Conservation (phyloP, 2,329 filamentous ascomycete genomes). For the Fusarium brachygibbosum region DNA sequence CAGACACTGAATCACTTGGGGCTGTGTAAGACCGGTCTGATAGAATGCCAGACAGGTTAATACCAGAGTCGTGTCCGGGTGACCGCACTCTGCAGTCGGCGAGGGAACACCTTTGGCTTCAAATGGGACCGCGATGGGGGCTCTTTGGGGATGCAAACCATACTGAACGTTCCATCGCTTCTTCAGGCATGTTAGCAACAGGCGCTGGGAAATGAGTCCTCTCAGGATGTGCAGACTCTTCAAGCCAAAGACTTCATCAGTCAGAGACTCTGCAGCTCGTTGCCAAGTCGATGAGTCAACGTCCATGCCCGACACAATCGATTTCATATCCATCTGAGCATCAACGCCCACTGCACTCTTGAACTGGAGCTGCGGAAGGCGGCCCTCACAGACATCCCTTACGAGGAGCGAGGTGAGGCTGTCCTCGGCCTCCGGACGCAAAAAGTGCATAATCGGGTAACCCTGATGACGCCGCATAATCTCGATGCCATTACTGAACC, state of each 20-base stretch:
- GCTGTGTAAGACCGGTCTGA: conserved; percentile 66
- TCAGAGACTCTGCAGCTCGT: conserved; percentile 40
- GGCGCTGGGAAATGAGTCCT: conserved; percentile 70
- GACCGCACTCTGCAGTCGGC: conserved; percentile 74
- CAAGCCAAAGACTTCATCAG: conserved; percentile 53
- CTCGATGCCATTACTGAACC: conserved; percentile 61
- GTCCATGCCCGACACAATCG: conserved; percentile 5
- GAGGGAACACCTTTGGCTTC: conserved; percentile 74
- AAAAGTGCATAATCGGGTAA: conserved; percentile 70
- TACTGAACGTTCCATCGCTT: conserved; percentile 78
- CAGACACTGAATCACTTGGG: conserved; percentile 64
- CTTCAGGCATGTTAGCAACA: conserved; percentile 69
- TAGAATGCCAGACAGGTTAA: conserved; percentile 78
- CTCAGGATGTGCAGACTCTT: conserved; percentile 66
- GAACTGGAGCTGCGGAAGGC: conserved; percentile 29
- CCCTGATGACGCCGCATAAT: conserved; percentile 57
- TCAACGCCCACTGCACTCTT: neutral
- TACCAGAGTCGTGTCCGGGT: conserved; percentile 75
- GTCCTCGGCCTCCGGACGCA: conserved; percentile 63
- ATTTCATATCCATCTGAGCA: neutral
- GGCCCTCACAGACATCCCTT: conserved; percentile 56
- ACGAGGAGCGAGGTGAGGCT: conserved; percentile 58
- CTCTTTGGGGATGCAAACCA: conserved; percentile 66
- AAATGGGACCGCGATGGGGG: conserved; percentile 76
- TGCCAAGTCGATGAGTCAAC: neutral